Conservation (phyloP, 495 filamentous ascomycete species). For the Entonaema liquescens region DNA sequence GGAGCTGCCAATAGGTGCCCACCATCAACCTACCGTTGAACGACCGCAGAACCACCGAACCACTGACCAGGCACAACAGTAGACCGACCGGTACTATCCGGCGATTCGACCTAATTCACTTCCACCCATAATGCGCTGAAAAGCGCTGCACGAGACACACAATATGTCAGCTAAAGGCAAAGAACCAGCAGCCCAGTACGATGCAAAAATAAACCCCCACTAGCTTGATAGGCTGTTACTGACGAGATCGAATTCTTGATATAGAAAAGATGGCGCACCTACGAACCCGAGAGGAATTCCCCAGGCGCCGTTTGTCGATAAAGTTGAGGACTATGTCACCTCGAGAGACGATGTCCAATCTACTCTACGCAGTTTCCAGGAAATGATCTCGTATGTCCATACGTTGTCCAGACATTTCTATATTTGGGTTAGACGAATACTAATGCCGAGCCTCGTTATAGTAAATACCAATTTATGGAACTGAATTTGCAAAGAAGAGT, state of each 20-base stretch:
- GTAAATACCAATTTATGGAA: constrained; percentile 99
- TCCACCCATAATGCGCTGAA: constrained; percentile 21
- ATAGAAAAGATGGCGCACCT: constrained; percentile 61
- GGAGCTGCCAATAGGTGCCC: constrained; percentile 18
- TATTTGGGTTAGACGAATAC: neutral
- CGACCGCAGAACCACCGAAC: too few species aligned
- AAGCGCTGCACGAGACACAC: constrained; percentile 1
- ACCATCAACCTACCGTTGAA: neutral
- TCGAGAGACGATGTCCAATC: constrained; percentile 86
- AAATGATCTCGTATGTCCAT: constrained; percentile 88
- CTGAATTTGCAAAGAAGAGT: constrained; percentile 85
- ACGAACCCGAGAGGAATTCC: constrained; percentile 96
- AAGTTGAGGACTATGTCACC: constrained; percentile 93
- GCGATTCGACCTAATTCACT: neutral
- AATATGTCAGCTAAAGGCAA: constrained; percentile 50
- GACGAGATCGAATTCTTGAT: neutral
- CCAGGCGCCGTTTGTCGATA: constrained; percentile 93
- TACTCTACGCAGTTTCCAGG: constrained; percentile 91
- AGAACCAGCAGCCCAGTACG: constrained; percentile 42
- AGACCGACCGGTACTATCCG: neutral
- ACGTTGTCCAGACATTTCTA: neutral
- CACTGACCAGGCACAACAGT: neutral
- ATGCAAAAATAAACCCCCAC: neutral
- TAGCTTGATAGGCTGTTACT: neutral
- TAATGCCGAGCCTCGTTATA: constrained; percentile 44